Evolutionary conservation across 768 basidiomycete species (phyloP), one percentile per base, ranked within the genome.

Genomic region (Hericium coralloides): DNA sequence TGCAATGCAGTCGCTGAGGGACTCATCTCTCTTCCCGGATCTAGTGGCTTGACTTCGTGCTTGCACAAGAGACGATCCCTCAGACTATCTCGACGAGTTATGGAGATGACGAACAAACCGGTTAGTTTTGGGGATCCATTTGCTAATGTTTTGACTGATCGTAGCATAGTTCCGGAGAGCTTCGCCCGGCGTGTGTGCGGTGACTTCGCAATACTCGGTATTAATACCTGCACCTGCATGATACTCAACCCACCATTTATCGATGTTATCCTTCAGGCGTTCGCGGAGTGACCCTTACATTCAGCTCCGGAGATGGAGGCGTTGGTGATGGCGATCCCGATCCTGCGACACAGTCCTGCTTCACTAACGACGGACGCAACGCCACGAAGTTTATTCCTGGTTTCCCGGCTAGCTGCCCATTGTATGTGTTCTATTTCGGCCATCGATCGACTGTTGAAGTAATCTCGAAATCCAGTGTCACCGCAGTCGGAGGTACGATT

Each of bases 1-100:
- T 9, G 31, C 31, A 31, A 31, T 31, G 31, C 18, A 18, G 10
- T 50, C 23, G 23, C 25, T 14, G 43, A n/a, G 43, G 5, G n/a
- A 50, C 49, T 14, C 26, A 25, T 7, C 26, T 6, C 25, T 50
- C 23, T 26, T 12, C 26, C 20, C 26, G 25, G 49, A 23, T 50
- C 26, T 62, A 84, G 74, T 89, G 87, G 87, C 69, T 89, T 15
- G 74, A 83, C 43, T 83, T 77, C 57, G 65, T 87, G n/a, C 69
- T 80, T 0, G 62, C 60, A 12, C 76, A 79, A n/a, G 52, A 69
- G 10, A 65, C 72, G 39, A 67, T 77, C 2, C 84, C 86, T 14
- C 76, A 80, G 59, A 73, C 80, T 5, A 86, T 90, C 41, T 85
- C 85, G 0, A 88, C 84, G 0, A 85, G 83, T 60, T 89, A 89